Evolutionary conservation across 1,284 basidiomycete genomes (phyloP), one percentile per base, ranked within the genome.

Genomic region (Ganoderma meredithae): DNA sequence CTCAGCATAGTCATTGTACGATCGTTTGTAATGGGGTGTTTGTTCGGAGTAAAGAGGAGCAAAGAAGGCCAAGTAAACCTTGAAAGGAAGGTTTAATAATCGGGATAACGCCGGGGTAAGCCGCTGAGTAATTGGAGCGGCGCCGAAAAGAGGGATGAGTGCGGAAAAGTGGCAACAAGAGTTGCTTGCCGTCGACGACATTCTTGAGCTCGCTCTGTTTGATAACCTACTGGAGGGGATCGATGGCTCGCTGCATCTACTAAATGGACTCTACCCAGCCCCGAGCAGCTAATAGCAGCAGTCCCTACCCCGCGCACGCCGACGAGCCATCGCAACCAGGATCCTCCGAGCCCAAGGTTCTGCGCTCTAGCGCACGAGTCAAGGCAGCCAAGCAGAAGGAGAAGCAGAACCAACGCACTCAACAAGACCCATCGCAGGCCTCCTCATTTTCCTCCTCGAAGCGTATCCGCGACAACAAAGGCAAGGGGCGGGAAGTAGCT

Each of bases 181-280:
- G 31, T 61, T 49, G 53, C 47, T 49, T 52, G 58, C 55, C 41
- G 67, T 70, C 68, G 69, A 72, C 71, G 64, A 66, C 69, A 62
- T 64, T 69, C 68, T 66, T 68, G 69, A 53, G 61, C 66, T 67
- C 66, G 60, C 68, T 68, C 69, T 72, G 70, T 70, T 75, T 72
- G 75, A 76, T 73, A 75, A 72, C 75, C 75, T 76, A 75, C 66
- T 66, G 63, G 58, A 71, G 72, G 78, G 83, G 84, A 89, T 91
- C 90, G 87, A 93, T 93, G 91, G 91, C 91, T 88, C 87, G 86
- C 86, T 82, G 89, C 85, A 89, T 86, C 83, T 83, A 87, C 90
- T 92, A 92, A 92, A 93, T 93, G 91, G 91, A 93, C 89, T 87
- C 90, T 88, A 83, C 82, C 79, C 83, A 91, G 84, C 83, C 85